Conservation (phyloP, 192 early-diverging fungal species). For the Linnemannia zychae region DNA sequence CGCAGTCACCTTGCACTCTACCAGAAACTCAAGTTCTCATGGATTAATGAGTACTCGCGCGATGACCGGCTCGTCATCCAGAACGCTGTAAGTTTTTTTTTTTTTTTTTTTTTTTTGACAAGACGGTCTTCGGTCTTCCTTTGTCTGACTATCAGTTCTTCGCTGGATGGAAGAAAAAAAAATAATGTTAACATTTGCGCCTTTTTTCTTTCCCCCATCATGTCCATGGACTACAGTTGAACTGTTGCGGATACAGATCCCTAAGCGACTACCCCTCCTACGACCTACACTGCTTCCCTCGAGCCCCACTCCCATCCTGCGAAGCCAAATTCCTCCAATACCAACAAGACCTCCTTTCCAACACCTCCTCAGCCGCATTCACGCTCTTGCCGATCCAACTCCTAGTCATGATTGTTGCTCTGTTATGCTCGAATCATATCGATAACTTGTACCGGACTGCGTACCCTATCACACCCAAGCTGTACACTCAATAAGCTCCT, state of each 20-base stretch:
- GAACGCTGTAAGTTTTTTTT: constrained; percentile 38
- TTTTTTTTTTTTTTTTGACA: background rate
- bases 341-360: constrained; percentile 46
- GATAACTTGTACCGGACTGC: constrained; percentile 48
- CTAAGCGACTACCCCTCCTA: constrained; percentile 62
- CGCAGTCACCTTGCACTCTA: constrained; percentile 25
- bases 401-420: constrained; percentile 55
- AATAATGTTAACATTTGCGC: background rate
- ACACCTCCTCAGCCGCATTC: constrained; percentile 61
- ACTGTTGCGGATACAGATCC: constrained; percentile 64
- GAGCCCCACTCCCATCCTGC: constrained; percentile 60
- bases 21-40: constrained; percentile 46
- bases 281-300: constrained; percentile 64
- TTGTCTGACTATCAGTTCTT: too few relatives aligned
- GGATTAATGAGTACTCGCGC: constrained; percentile 48
- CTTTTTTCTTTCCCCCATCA: background rate
- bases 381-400: constrained; percentile 55
- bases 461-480: constrained; percentile 40
- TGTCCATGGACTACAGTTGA: too few relatives aligned
- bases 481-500: constrained; percentile 29
- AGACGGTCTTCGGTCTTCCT: too few relatives aligned
- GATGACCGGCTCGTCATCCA: constrained; percentile 49
- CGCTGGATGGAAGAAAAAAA: too few relatives aligned
- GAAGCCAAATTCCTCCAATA: constrained; percentile 57
- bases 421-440: constrained; percentile 66